Evolutionary conservation across 2,329 filamentous ascomycete species (phyloP), one percentile per base, ranked within the genome.

Genomic region (Hymenoscyphus infarciens): DNA sequence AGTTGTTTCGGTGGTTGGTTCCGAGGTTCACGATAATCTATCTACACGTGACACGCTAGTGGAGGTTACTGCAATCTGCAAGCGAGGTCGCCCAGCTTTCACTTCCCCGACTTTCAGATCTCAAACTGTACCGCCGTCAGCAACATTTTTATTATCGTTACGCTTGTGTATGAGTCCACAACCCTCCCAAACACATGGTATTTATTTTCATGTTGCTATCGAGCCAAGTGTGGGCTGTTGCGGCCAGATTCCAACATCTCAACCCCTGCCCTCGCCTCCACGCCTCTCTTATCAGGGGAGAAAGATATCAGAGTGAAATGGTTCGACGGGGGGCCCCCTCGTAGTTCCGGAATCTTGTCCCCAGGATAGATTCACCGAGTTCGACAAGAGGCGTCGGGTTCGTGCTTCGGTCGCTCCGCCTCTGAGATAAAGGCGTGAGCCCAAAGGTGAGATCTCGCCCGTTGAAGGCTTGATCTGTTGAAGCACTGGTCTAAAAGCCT

Each of bases 241-340:
- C 45, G 45, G 19, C 45, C 19, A 52, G 25, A 22, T 52, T 25
- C 19, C 45, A 52, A 3, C n/a, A 5, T 15, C 15, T 39, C 35
- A 13, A 39, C n/a, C n/a, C 39, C n/a, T n/a, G 39, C 3, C 22
- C 22, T 11, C 19, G 16, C 16, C n/a, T 22, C 6, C 19, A 22
- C 19, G 45, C 45, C 45, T 52, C 45, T 52, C 45, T 52, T 52
- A 52, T 52, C 45, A 52, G 45, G 45, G 45, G 45, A 52, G 45
- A 52, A 52, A 13, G 45, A 52, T 22, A 13, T 52, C 35, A 38
- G 35, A 16, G 35, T 16, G 35, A 38, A 38, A 38, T 38, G 35
- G 35, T 38, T 38, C 35, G 35, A 38, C 35, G 35, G 13, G 35
- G 35, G 35, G 13, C 35, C 35, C 35, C 35, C 35, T 38, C 35